phyloP scores from a whole-genome alignment of 345 rosid genomes.

The Punica granatum region DNA sequence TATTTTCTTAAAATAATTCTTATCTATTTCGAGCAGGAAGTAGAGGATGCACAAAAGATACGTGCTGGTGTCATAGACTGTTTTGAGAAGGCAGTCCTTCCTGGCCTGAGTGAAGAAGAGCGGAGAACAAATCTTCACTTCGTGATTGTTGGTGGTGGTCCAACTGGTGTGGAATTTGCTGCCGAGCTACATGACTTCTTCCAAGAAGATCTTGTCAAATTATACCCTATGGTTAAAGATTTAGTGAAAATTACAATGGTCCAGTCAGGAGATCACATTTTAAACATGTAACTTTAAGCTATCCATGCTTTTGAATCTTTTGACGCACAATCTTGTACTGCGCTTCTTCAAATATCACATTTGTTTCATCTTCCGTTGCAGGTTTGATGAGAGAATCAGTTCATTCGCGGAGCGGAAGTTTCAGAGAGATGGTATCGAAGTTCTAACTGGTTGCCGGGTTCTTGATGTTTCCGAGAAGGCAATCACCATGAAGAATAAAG shows the following conservation, averaged over 20 bases:
- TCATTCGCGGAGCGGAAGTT: slow-evolving; percentile 83
- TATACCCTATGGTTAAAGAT: slow-evolving; percentile 71
- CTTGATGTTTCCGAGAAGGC: slow-evolving; percentile 63
- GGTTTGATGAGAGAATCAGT: slow-evolving; percentile 91
- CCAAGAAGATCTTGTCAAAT: slow-evolving; percentile 54
- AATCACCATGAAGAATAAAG: slow-evolving; percentile 55
- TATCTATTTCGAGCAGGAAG: slow-evolving; percentile 42
- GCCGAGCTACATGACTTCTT: slow-evolving; percentile 94
- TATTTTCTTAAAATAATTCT: background rate
- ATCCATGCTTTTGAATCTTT: background rate
- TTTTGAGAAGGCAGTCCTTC: slow-evolving; percentile 86
- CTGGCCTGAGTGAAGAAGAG: slow-evolving; percentile 76
- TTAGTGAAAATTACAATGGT: slow-evolving; percentile 63
- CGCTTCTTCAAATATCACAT: background rate
- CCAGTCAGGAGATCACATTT: slow-evolving; percentile 95
- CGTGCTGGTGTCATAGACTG: slow-evolving; percentile 79
- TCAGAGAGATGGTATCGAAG: slow-evolving; percentile 71
- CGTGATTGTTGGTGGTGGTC: slow-evolving; percentile 96
- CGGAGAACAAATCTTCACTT: slow-evolving; percentile 74
- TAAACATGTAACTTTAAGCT: slow-evolving; percentile 56
- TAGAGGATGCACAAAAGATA: slow-evolving; percentile 92
- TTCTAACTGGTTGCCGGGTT: slow-evolving; percentile 81
- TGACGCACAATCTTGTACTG: background rate
- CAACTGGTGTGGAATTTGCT: slow-evolving; percentile 98
- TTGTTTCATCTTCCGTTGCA: slow-evolving; percentile 14